Evolutionary conservation across 805 yeast species (phyloP), one percentile per base, ranked within the genome.

Genomic region (Hanseniaspora hatyaiensis): DNA sequence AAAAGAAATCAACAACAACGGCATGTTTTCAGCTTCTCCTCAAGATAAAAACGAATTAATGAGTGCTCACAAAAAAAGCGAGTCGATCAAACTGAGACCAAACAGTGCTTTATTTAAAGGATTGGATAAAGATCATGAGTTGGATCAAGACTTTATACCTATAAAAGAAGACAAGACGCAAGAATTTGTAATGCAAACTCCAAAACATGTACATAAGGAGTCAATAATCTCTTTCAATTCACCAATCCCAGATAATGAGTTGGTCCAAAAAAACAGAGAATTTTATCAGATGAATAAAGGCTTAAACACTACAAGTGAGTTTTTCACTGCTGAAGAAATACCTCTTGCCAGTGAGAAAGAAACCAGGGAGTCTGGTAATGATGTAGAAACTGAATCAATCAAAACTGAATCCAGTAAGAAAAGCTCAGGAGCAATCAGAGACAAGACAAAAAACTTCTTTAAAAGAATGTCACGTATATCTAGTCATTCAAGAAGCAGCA

Each of bases 291-390:
- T 57, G 13, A 54, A 60, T 3, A 57, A 60, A n/a, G 54, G 57
- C 30, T 50, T 59, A 5, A 57, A 61, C 8, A 57, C 57, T 36
- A 56, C 54, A 6, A 54, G 52, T 33, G 57, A 49, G 6, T 61
- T 54, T 39, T 56, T 58, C 3, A 61, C 65, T 4, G 65, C 65
- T 2, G 55, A 57, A 31, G 63, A 60, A 32, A 55, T 58, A 34
- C 55, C 52, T n/a, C 2, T 30, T 12, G n/a, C 22, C n/a, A 15
- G 15, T 30, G 30, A 31, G n/a, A 30, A 9, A 4, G 34, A 28
- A 6, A 26, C 31, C 6, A 8, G 29, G 9, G 23, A 45, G 8
- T 6, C 13, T 18, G 31, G 24, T 28, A 29, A 19, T 8, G 39
- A 34, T n/a, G n/a, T n/a, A 22, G 40, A 44, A 22, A 29, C 15